Evolutionary conservation across 2,329 filamentous ascomycete genomes (phyloP).

Genomic region (Neophaeococcomyces mojaviensis): DNA sequence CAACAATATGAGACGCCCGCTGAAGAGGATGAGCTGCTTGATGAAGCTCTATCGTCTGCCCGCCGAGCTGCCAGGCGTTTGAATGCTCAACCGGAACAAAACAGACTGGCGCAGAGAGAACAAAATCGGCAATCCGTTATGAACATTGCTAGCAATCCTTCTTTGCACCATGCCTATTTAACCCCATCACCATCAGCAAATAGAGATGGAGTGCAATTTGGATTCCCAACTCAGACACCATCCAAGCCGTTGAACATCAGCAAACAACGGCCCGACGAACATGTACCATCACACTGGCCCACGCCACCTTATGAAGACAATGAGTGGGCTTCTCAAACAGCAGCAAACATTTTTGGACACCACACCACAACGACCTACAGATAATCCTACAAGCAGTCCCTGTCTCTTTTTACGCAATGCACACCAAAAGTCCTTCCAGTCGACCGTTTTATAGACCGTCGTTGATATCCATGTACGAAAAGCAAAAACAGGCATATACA

Average conservation of each 20-base stretch:
- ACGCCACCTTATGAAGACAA: slow-evolving; percentile 92
- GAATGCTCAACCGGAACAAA: slow-evolving; percentile 34
- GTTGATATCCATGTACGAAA: slow-evolving; percentile 10
- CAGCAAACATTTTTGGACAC: slow-evolving; percentile 72
- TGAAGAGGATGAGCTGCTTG: slow-evolving; percentile 91
- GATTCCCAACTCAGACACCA: slow-evolving; percentile 42
- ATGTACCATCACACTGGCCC: slow-evolving; percentile 68
- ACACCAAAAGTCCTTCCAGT: neutral
- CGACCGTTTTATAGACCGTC: slow-evolving; percentile 5
- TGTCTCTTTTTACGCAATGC: neutral
- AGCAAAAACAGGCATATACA: neutral
- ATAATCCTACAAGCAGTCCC: slow-evolving; percentile 21
- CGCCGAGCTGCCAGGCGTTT: slow-evolving; percentile 67
- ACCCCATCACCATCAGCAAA: slow-evolving; percentile 60
- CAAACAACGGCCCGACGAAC: slow-evolving; percentile 47
- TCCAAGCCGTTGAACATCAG: slow-evolving; percentile 64
- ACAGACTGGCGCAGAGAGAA: slow-evolving; percentile 21
- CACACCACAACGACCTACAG: slow-evolving; percentile 36
- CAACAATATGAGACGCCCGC: slow-evolving; percentile 89
- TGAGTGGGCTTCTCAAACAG: slow-evolving; percentile 79
- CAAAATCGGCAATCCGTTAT: slow-evolving; percentile 31
- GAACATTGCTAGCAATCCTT: slow-evolving; percentile 13
- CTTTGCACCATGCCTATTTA: slow-evolving; percentile 10
- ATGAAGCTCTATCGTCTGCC: slow-evolving; percentile 76
- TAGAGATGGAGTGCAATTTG: slow-evolving; percentile 67